Evolutionary conservation across 345 rosid species (phyloP).

Genomic region (Balakata baccata): DNA sequence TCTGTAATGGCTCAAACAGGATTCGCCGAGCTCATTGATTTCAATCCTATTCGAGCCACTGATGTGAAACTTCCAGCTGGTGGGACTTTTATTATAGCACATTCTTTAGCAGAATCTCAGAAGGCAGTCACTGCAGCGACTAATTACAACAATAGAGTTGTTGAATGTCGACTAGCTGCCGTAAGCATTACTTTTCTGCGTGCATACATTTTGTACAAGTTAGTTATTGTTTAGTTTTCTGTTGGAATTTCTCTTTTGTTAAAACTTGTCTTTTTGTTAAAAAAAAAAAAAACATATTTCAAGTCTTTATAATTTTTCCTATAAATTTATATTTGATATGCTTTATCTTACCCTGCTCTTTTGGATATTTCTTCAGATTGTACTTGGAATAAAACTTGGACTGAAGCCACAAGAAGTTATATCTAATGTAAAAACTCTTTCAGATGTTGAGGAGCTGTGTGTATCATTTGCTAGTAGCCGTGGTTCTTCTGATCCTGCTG

Average conservation of each 20-base stretch:
- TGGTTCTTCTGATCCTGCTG: constrained; percentile 72
- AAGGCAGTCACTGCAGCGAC: constrained; percentile 97
- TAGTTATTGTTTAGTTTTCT: not conserved
- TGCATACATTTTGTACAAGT: not conserved
- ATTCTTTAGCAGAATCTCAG: constrained; percentile 92
- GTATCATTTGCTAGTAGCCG: constrained; percentile 51
- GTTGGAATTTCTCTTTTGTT: not conserved
- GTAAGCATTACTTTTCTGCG: constrained; percentile 44
- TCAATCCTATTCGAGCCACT: constrained; percentile 93
- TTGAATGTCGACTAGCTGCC: constrained; percentile 90
- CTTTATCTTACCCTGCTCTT: constrained; percentile 14
- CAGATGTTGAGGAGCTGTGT: constrained; percentile 87
- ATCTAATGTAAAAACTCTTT: constrained; percentile 76
- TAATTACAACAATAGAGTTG: constrained; percentile 94
- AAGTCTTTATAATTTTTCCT: too few species aligned
- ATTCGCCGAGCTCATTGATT: constrained; percentile 99
- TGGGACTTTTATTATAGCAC: constrained; percentile 91
- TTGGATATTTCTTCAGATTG: constrained; percentile 47
- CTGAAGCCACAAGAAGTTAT: constrained; percentile 73
- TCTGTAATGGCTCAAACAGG: constrained; percentile 93
- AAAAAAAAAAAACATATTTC: too few species aligned
- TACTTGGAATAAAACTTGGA: constrained; percentile 82
- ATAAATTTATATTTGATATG: not conserved
- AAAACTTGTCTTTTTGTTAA: not conserved
- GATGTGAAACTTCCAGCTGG: constrained; percentile 94